A percentile compares a stretch with the other conserved stretches of the same genome.
These are phyloP conservation scores for Monilinia polystroma DNA, from an alignment of 2,329 filamentous ascomycete species.

Conservation along the genomic window DNA sequence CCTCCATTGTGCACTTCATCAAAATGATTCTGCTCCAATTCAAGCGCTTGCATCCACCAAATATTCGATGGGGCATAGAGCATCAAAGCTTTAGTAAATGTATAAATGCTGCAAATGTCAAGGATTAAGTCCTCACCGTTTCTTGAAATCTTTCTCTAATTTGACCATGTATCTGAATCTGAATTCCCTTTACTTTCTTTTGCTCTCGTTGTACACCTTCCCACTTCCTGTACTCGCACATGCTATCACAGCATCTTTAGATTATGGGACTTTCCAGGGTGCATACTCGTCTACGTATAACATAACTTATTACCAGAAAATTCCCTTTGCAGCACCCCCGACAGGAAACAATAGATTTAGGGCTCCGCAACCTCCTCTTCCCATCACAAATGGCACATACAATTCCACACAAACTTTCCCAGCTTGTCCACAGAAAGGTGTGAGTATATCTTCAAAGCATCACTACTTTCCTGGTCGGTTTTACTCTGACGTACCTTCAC, in stretches of 20 bases:
- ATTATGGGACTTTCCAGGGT: slow-evolving; percentile 54
- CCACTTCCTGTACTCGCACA: slow-evolving; percentile 23
- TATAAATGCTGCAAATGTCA: slow-evolving; percentile 1
- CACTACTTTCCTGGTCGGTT: too few species aligned
- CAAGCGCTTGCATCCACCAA: neutral
- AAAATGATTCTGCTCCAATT: neutral
- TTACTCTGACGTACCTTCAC: neutral
- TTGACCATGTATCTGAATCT: slow-evolving; percentile 1
- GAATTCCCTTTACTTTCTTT: neutral
- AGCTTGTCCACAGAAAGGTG: slow-evolving; percentile 58
- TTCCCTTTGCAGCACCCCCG: slow-evolving; percentile 61
- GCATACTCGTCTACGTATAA: slow-evolving; percentile 53
- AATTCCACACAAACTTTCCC: slow-evolving; percentile 55
- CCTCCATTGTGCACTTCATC: slow-evolving; percentile 5
- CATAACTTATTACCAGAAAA: slow-evolving; percentile 58
- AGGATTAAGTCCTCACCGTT: slow-evolving; percentile 5
- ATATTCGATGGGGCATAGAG: neutral
- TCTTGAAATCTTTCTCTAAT: neutral
- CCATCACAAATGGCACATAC: slow-evolving; percentile 51
- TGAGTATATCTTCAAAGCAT: slow-evolving; percentile 29
- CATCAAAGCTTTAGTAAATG: neutral
- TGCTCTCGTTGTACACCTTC: slow-evolving; percentile 9
- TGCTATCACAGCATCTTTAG: slow-evolving; percentile 44
- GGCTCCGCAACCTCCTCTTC: slow-evolving; percentile 55
- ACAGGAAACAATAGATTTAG: slow-evolving; percentile 58